phyloP scores from a whole-genome alignment of 164 flowering plant species.

The Chimonanthus praecox region DNA sequence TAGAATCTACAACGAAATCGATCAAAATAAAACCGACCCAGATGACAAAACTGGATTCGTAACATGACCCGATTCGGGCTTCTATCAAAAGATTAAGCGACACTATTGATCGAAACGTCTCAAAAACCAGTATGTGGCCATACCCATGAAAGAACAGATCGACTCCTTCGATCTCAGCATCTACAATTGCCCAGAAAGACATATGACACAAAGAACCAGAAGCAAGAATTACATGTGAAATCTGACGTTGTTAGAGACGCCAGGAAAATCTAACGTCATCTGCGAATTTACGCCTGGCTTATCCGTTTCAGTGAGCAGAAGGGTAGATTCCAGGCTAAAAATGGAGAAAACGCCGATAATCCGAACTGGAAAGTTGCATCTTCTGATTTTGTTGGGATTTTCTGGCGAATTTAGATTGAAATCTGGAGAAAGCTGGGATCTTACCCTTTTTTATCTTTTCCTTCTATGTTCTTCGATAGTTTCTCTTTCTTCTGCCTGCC shows the following conservation, averaged over 20 bases:
- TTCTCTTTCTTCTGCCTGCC: background rate
- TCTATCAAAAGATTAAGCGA: background rate
- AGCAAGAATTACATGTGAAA: background rate
- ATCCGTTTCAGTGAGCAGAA: background rate
- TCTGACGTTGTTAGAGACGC: background rate
- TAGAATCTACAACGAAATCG: background rate
- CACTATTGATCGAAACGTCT: background rate
- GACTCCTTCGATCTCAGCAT: background rate
- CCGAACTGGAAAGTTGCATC: background rate
- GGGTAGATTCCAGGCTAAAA: background rate
- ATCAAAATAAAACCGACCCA: background rate
- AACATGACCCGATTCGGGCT: background rate
- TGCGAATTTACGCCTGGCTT: background rate
- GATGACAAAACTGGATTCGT: background rate
- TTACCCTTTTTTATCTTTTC: background rate
- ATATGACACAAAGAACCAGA: background rate
- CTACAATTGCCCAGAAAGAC: background rate
- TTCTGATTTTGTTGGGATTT: background rate
- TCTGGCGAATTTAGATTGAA: background rate
- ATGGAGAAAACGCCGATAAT: background rate
- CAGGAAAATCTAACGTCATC: background rate
- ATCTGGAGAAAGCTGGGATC: background rate
- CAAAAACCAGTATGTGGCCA: background rate
- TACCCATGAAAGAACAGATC: background rate
- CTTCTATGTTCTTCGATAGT: background rate